A percentile compares a stretch with the other conserved stretches of the same genome.
phyloP scores from a whole-genome alignment of 495 filamentous ascomycete genomes.

The Sabuloglossum arenarium region DNA sequence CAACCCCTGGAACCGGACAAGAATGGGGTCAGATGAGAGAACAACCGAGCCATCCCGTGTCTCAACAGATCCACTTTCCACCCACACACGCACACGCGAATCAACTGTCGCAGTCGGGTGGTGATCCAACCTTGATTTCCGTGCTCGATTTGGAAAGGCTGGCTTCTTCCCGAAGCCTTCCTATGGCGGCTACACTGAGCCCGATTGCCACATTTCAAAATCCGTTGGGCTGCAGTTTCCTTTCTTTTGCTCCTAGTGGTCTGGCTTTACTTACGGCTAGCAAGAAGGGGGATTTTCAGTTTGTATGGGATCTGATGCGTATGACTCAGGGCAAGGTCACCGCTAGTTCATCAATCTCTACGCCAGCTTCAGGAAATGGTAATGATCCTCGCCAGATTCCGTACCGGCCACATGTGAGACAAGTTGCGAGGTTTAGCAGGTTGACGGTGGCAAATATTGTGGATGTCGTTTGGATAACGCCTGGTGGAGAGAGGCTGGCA shows the following conservation, averaged over 20 bases:
- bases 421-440: slow-evolving; percentile 68
- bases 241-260: slow-evolving; percentile 76
- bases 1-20: slow-evolving; percentile 16
- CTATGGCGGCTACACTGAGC: slow-evolving; percentile 18
- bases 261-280: slow-evolving; percentile 72
- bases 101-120: slow-evolving; percentile 23
- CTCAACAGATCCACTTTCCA: slow-evolving; percentile 31
- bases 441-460: slow-evolving; percentile 80
- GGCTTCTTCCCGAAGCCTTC: slow-evolving; percentile 20
- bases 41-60: slow-evolving; percentile 13
- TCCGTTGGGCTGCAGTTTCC: slow-evolving; percentile 70
- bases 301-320: slow-evolving; percentile 83
- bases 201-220: slow-evolving; percentile 64
- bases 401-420: slow-evolving; percentile 42
- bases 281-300: slow-evolving; percentile 78
- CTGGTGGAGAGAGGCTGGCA: slow-evolving; percentile 59
- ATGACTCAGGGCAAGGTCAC: slow-evolving; percentile 27
- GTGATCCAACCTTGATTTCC: slow-evolving; percentile 63
- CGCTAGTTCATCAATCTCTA: neutral
- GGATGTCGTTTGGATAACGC: slow-evolving; percentile 72
- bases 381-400: slow-evolving; percentile 12
- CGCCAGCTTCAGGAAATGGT: slow-evolving; percentile 10
- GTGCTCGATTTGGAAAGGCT: slow-evolving; percentile 60
- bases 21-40: neutral
- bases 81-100: slow-evolving; percentile 48